phyloP scores from a whole-genome alignment of 176 grass and related monocot genomes.

The Aegilops umbellulata region DNA sequence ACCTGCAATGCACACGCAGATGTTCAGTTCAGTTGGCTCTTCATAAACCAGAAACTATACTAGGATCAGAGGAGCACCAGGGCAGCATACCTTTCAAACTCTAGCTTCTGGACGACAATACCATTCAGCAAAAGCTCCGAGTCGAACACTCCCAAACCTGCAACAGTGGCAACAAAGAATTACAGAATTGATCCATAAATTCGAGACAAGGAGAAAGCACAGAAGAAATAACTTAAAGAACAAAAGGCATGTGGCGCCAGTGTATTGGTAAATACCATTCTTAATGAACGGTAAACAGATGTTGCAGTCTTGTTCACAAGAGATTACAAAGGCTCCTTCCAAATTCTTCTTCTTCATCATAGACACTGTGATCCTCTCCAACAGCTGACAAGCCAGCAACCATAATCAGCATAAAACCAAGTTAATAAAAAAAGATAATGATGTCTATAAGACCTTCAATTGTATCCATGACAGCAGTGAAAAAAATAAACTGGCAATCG shows the following conservation, averaged over 20 bases:
- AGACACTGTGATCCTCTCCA: slow-evolving; percentile 33
- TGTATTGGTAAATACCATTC: slow-evolving; percentile 29
- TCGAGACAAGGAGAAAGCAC: background rate
- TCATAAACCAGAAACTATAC: background rate
- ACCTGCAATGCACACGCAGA: slow-evolving; percentile 11
- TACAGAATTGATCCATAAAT: background rate
- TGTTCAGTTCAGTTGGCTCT: background rate
- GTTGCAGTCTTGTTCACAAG: slow-evolving; percentile 54
- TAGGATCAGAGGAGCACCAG: background rate
- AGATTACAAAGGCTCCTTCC: slow-evolving; percentile 54
- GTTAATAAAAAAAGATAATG: slow-evolving; percentile 19
- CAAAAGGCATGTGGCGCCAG: background rate
- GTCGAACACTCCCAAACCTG: slow-evolving; percentile 67
- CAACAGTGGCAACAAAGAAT: background rate
- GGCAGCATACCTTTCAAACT: slow-evolving; percentile 56
- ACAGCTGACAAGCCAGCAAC: slow-evolving; percentile 34
- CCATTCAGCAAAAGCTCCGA: slow-evolving; percentile 86
- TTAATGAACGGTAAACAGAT: slow-evolving; percentile 50
- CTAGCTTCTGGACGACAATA: slow-evolving; percentile 76
- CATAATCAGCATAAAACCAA: background rate
- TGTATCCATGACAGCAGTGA: background rate
- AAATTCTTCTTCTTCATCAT: slow-evolving; percentile 48
- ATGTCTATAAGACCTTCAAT: background rate
- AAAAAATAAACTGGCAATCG: background rate
- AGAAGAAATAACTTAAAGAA: background rate